Evolutionary conservation across 768 basidiomycete genomes (phyloP).

Genomic region (Rubroboletus pulcherrimus): DNA sequence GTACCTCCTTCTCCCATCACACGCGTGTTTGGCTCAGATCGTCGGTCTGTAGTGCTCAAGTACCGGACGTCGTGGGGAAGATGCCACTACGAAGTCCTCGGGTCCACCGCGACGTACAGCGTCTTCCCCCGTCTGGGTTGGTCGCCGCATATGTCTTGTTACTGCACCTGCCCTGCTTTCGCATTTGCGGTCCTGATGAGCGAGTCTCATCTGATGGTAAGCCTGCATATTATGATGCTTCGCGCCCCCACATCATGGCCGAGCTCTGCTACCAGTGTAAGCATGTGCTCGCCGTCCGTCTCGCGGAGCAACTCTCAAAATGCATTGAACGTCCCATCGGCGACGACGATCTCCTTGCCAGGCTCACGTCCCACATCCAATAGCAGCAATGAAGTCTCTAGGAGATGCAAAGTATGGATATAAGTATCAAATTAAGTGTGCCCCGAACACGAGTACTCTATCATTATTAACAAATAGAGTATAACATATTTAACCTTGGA

Average conservation of each 20-base stretch:
- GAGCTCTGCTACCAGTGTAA: constrained; percentile 57
- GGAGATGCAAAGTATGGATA: constrained; percentile 4
- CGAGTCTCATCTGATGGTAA: constrained; percentile 62
- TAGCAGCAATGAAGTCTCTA: constrained; percentile 3
- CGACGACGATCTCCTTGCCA: constrained; percentile 45
- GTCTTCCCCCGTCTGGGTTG: constrained; percentile 50
- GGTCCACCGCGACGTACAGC: constrained; percentile 59
- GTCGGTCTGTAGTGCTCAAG: constrained; percentile 49
- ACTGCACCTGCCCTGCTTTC: constrained; percentile 77
- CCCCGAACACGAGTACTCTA: constrained; percentile 12
- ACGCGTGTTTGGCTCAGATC: not conserved
- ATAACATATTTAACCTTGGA: constrained; percentile 18
- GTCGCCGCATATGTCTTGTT: constrained; percentile 41
- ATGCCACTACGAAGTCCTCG: constrained; percentile 62
- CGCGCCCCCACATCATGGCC: not conserved
- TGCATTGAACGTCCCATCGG: constrained; percentile 47
- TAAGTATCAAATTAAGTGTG: constrained; percentile 15
- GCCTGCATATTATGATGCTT: constrained; percentile 5
- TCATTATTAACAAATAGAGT: constrained; percentile 25
- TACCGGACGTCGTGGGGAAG: constrained; percentile 56
- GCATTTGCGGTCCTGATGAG: constrained; percentile 57
- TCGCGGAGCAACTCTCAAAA: constrained; percentile 53
- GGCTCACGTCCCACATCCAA: constrained; percentile 14
- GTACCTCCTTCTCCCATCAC: constrained; percentile 9
- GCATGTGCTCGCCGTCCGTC: constrained; percentile 63